A percentile compares a stretch with the other conserved stretches of the same genome.
phyloP scores from a whole-genome alignment of 495 filamentous ascomycete species.

The Xylaria venustula region DNA sequence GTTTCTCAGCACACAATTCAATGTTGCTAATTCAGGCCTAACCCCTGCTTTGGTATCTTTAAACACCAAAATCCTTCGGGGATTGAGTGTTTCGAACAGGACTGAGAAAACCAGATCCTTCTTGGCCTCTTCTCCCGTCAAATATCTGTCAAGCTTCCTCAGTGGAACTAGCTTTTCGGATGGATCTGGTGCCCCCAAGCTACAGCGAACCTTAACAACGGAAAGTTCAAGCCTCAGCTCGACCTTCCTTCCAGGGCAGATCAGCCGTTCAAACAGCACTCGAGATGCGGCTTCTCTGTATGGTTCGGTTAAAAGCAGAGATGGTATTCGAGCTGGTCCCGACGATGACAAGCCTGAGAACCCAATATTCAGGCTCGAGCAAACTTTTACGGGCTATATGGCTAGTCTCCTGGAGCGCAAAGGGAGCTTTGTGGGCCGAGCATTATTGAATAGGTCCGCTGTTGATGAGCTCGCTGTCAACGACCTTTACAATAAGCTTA shows the following conservation, averaged over 20 bases:
- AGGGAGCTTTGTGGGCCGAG: slow-evolving; percentile 78
- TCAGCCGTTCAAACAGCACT: slow-evolving; percentile 40
- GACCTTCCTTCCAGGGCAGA: slow-evolving; percentile 29
- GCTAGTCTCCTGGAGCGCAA: slow-evolving; percentile 78
- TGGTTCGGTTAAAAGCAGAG: slow-evolving; percentile 46
- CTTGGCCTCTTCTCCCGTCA: slow-evolving; percentile 80
- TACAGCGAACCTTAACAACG: slow-evolving; percentile 37
- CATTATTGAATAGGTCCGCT: slow-evolving; percentile 64
- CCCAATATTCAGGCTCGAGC: slow-evolving; percentile 69
- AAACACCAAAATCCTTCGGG: slow-evolving; percentile 71
- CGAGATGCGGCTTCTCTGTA: slow-evolving; percentile 44
- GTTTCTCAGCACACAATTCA: slow-evolving; percentile 66
- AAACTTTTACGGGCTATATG: slow-evolving; percentile 82
- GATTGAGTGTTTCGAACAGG: slow-evolving; percentile 62
- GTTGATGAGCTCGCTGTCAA: slow-evolving; percentile 81
- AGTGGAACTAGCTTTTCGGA: slow-evolving; percentile 43
- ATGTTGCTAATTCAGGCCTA: slow-evolving; percentile 64
- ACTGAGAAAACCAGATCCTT: slow-evolving; percentile 61
- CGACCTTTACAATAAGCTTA: slow-evolving; percentile 84
- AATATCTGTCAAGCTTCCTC: slow-evolving; percentile 76
- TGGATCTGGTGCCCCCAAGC: slow-evolving; percentile 37
- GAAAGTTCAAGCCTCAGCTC: slow-evolving; percentile 31
- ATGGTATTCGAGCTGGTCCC: slow-evolving; percentile 42
- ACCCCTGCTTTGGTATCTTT: slow-evolving; percentile 62
- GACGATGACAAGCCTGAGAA: slow-evolving; percentile 53